phyloP scores from a whole-genome alignment of 352 stramenopile species.

The Phytophthora cryptogea region DNA sequence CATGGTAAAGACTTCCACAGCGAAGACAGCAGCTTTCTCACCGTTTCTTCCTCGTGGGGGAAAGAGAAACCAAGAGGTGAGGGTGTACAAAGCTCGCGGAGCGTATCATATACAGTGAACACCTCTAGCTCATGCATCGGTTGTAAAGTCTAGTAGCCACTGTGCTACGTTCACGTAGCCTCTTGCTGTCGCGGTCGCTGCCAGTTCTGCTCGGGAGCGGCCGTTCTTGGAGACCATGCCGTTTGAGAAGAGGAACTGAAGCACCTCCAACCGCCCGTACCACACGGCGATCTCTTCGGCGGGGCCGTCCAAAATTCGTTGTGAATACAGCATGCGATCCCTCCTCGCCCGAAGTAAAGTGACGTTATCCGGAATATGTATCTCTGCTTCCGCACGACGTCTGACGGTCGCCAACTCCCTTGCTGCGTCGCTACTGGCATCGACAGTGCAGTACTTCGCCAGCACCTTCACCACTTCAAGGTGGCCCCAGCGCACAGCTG shows the following conservation, averaged over 20 bases:
- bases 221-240: conserved; percentile 28
- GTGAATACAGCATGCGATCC: conserved; percentile 25
- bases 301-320: conserved; percentile 28
- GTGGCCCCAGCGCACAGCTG: conserved; percentile 38
- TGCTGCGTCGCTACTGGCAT: conserved; percentile 3
- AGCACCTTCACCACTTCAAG: conserved; percentile 33
- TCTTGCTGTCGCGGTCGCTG: conserved; percentile 23
- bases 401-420: conserved; percentile 15
- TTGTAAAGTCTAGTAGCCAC: conserved; percentile 32
- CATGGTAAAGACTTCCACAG: too few species aligned
- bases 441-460: conserved; percentile 29
- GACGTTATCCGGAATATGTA: not conserved
- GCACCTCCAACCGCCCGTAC: conserved; percentile 33
- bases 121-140: conserved; percentile 1
- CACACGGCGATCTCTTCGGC: conserved; percentile 35
- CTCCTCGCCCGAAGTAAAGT: conserved; percentile 21
- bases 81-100: too few species aligned
- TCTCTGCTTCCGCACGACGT: conserved; percentile 18
- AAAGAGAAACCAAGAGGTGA: too few species aligned
- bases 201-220: conserved; percentile 28
- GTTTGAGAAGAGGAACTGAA: conserved; percentile 37
- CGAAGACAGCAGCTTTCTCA: too few species aligned
- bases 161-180: conserved; percentile 19
- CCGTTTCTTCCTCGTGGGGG: too few species aligned
- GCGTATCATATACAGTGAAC: too few species aligned